Evolutionary conservation across 1,284 basidiomycete genomes (phyloP).

Genomic region (Hemileia vastatrix): DNA sequence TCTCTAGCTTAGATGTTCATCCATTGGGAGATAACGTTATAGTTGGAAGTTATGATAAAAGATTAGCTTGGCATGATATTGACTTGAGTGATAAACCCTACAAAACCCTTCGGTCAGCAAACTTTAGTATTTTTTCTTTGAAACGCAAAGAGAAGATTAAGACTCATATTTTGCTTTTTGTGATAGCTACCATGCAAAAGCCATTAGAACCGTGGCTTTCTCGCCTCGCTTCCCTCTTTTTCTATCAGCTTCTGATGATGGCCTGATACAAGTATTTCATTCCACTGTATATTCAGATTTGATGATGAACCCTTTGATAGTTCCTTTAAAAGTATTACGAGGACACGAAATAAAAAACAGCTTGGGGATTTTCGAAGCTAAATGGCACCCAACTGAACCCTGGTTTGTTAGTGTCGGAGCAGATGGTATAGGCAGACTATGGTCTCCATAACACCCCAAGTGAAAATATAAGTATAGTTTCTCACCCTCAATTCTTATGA

Average conservation of each 20-base stretch:
- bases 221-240: constrained; percentile 92
- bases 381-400: constrained; percentile 80
- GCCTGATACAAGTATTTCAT: constrained; percentile 94
- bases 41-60: constrained; percentile 93
- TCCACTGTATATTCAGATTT: constrained; percentile 85
- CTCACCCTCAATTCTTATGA: too few species aligned
- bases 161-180: background rate
- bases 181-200: constrained; percentile 76
- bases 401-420: constrained; percentile 91
- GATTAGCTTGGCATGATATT: constrained; percentile 97
- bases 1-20: constrained; percentile 91
- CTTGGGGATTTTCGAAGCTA: constrained; percentile 79
- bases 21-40: constrained; percentile 91
- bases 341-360: constrained; percentile 76
- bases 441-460: constrained; percentile 52
- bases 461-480: too few species aligned
- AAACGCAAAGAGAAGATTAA: background rate
- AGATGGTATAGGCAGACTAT: constrained; percentile 77
- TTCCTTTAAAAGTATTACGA: constrained; percentile 88
- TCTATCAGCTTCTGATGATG: constrained; percentile 91
- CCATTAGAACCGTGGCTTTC: constrained; percentile 82
- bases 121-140: constrained; percentile 15
- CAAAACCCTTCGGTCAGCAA: constrained; percentile 70
- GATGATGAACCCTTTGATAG: constrained; percentile 89
- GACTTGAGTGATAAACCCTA: constrained; percentile 92